Base-by-base conservation (phyloP, 768 basidiomycete species). In the Boletus rufocinnamomeus region DNA sequence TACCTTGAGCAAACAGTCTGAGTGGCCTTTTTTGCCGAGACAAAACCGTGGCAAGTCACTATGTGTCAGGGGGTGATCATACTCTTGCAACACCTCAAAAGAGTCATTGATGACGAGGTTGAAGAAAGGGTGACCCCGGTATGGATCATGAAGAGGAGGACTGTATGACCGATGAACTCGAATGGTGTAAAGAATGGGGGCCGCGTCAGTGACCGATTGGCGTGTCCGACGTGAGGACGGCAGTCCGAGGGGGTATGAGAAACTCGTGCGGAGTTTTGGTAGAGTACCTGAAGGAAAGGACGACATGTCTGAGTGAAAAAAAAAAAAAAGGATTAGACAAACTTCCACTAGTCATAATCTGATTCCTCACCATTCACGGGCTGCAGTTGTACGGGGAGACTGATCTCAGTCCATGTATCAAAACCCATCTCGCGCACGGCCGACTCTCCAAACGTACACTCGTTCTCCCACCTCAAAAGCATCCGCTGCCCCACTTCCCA, bases 401-500 rank as follows among this genome's bases (percentile, higher is more conserved):
- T 28, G 14, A 16, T 37, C 37, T 47, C 35, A 3, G 34, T 37
- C 19, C 7, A 11, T 9, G 23, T 7, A 6, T 19, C 13, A 28
- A 32, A 6, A 25, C 4, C 7, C 17, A 23, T 8, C 13, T 23
- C 9, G 6, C 10, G 14, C 11, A 32, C 6, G 1, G 19, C 8
- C n/a, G 28, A 52, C 13, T 9, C 28, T 23, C 30, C 30, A 9
- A 11, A 10, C 17, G 6, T 7, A 14, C 21, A 37, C 2, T 8
- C 25, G 16, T 40, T 28, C 5, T 17, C 28, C 54, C 46, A 56
- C 16, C 8, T 14, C 30, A 11, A 9, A 35, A 27, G 32, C 32
- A 9, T 25, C n/a, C 44, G 49, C 28, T 2, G 11, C 16, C 28
- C 54, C 4, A 6, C 85, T 13, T 66, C 74, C 82, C 83, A 91